Conservation (phyloP, 495 filamentous ascomycete species). For the Rostrohypoxylon terebratum region DNA sequence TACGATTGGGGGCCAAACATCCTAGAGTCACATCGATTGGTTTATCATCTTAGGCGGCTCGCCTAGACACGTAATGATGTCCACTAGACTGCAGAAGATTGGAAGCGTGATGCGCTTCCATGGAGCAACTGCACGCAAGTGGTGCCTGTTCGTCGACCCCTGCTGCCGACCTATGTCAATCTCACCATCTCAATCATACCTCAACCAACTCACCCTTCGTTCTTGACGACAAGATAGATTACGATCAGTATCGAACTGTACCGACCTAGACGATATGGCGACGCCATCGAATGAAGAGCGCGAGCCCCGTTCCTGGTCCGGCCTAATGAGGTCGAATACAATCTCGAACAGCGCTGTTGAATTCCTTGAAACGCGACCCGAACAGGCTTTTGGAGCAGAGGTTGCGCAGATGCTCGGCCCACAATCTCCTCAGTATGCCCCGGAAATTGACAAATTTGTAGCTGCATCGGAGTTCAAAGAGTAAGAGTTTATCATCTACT, state of each 20-base stretch:
- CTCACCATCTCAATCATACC: background rate
- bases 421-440: conserved; percentile 8
- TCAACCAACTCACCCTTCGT: background rate
- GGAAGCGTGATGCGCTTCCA: background rate
- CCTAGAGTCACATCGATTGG: background rate
- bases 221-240: background rate
- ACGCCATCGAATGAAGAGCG: background rate
- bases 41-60: background rate
- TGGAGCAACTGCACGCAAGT: background rate
- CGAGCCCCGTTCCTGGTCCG: background rate
- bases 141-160: background rate
- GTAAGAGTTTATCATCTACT: background rate
- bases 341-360: conserved; percentile 7
- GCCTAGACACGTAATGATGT: background rate
- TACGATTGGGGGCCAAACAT: background rate
- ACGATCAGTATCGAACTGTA: background rate
- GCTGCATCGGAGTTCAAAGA: background rate
- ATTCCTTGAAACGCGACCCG: conserved; percentile 2
- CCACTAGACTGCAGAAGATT: background rate
- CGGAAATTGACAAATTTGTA: conserved; percentile 11
- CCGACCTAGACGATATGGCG: background rate
- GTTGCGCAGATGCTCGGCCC: background rate
- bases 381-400: conserved; percentile 13
- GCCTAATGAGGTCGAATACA: background rate
- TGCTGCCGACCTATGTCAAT: background rate